Evolutionary conservation across 305 asterid species (phyloP), one percentile per base, ranked within the genome.

Genomic region (Solanum chacoense): DNA sequence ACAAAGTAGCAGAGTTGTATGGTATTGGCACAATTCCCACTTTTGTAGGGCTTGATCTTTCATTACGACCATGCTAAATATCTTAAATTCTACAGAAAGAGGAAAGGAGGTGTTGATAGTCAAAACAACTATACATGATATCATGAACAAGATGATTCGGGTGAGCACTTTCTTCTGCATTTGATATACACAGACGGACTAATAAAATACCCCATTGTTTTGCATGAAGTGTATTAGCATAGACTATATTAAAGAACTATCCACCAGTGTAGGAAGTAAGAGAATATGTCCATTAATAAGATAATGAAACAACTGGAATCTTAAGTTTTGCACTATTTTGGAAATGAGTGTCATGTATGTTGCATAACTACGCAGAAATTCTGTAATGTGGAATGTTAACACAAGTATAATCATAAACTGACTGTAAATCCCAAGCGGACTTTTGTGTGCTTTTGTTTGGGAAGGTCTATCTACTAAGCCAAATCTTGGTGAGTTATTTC

Each of bases 61-160:
- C 71, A 81, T 42, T 63, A 89, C 67, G 69, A 50, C 74, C 87
- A 75, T 88, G 55, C 89, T 94, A 88, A 91, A 91, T 84, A 26
- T 87, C 89, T 87, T 84, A 55, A 67, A 42, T 85, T 85, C 84
- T 88, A 42, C 97, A 96, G 99, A 95, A 72, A 93, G 87, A 88
- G 99, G 98, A 78, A 95, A 98, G 93, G 99, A 98, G 95, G 98
- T 94, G 74, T 94, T 98, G 93, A 89, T 96, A 72, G 88, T 96
- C 94, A 98, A 98, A 93, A 96, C 98, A 89, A 98, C 99, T 80
- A 94, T 98, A 78, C 99, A 98, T 80, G 98, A 95, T 91, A 94
- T 95, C 92, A 98, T 98, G 99, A 98, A 93, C 98, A 94, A 94
- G 92, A 96, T 96, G 99, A 98, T 98, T 79, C 94, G 91, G 96